Evolutionary conservation across 148 eudicot species (phyloP).

Genomic region (Pharnaceum exiguum): DNA sequence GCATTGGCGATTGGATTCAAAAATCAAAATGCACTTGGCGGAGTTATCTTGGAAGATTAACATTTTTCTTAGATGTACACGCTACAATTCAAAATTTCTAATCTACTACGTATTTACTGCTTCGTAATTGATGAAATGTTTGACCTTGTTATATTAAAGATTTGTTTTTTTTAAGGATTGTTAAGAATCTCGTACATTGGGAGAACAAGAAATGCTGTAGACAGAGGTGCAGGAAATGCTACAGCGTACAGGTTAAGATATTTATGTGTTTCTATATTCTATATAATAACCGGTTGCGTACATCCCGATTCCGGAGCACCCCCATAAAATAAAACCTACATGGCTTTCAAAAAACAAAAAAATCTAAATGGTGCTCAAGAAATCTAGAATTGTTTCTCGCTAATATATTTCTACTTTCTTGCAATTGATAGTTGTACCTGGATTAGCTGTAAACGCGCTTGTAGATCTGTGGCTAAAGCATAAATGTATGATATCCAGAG

Average conservation of each 20-base stretch:
- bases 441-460: slow-evolving; percentile 6
- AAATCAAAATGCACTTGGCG: neutral
- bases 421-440: slow-evolving; percentile 8
- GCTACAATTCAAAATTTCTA: too few species aligned
- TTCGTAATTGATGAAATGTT: slow-evolving; percentile 1
- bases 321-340: too few species aligned
- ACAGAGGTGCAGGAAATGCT: neutral
- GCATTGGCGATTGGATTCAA: neutral
- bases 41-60: neutral
- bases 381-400: slow-evolving; percentile 10
- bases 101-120: too few species aligned
- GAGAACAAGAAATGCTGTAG: slow-evolving; percentile 11
- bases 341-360: too few species aligned
- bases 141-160: slow-evolving; percentile 9
- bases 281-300: too few species aligned
- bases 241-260: neutral
- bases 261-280: too few species aligned
- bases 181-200: slow-evolving; percentile 1
- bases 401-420: slow-evolving; percentile 11
- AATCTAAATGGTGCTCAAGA: too few species aligned
- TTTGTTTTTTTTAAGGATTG: neutral
- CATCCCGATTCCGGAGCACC: too few species aligned
- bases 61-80: too few species aligned
- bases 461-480: neutral
- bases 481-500: slow-evolving; percentile 6